Evolutionary conservation across 192 early-diverging fungal species (phyloP).

Genomic region (Entophlyctis luteolus): DNA sequence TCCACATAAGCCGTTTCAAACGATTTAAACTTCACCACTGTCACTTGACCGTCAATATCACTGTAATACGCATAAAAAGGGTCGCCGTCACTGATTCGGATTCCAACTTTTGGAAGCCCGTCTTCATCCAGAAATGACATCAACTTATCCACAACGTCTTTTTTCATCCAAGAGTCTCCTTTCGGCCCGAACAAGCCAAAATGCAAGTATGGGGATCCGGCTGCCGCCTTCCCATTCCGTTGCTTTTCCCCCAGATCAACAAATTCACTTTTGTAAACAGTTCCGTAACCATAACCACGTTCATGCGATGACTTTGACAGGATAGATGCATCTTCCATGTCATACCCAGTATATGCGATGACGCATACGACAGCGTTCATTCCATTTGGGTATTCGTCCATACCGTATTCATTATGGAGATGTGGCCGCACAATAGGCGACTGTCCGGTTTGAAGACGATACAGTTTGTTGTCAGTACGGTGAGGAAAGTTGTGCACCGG

Average conservation of each 20-base stretch:
- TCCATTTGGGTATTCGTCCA: constrained; percentile 94
- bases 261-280: constrained; percentile 92
- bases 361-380: constrained; percentile 95
- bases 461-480: constrained; percentile 98
- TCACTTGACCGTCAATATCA: constrained; percentile 72
- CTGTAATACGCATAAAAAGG: constrained; percentile 85
- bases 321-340: constrained; percentile 99
- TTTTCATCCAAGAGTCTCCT: constrained; percentile 11
- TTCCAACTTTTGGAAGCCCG: constrained; percentile 84
- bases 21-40: constrained; percentile 79
- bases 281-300: constrained; percentile 95
- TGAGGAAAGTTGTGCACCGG: constrained; percentile 78
- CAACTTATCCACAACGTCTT: constrained; percentile 36
- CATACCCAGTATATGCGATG: constrained; percentile 98
- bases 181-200: constrained; percentile 63
- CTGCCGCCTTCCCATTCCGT: constrained; percentile 28
- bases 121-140: constrained; percentile 77
- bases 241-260: constrained; percentile 75
- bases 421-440: constrained; percentile 89
- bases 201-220: constrained; percentile 67
- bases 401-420: constrained; percentile 79
- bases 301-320: constrained; percentile 90
- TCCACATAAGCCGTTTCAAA: constrained; percentile 90
- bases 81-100: constrained; percentile 69
- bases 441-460: constrained; percentile 94